A percentile compares a stretch with the other conserved stretches of the same genome.
These are phyloP conservation scores for Aspergillus affinis DNA, from an alignment of 495 filamentous ascomycete species.

Conservation along the genomic window DNA sequence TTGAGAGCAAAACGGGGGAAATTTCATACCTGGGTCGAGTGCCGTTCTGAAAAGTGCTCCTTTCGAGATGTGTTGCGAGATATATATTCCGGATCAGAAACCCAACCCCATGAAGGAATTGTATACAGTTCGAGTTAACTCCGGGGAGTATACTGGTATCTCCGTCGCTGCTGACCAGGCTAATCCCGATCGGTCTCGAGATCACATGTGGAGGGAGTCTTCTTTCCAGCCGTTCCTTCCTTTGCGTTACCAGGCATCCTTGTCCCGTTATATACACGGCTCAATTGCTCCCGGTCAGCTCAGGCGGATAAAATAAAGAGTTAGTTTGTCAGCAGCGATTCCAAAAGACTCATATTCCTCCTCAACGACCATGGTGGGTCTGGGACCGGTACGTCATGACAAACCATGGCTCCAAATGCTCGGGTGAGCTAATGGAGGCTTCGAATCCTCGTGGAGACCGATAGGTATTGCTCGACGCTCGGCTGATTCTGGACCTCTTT, in stretches of 20 bases:
- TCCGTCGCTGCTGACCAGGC: neutral
- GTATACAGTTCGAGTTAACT: too few relatives aligned
- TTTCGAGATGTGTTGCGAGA: too few relatives aligned
- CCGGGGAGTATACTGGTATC: too few relatives aligned
- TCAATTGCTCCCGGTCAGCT: neutral
- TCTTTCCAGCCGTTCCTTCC: neutral
- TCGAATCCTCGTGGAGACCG: neutral
- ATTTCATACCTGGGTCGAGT: too few relatives aligned
- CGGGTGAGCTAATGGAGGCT: neutral
- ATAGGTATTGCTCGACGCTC: neutral
- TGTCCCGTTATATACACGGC: neutral
- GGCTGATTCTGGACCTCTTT: neutral
- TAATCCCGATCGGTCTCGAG: neutral
- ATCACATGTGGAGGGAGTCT: neutral
- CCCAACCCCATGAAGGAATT: too few relatives aligned
- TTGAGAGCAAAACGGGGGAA: too few relatives aligned
- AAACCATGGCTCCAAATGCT: neutral
- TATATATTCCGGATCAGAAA: too few relatives aligned
- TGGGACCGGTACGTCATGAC: neutral
- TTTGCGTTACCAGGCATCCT: neutral
- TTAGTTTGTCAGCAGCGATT: neutral
- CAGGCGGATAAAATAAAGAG: neutral
- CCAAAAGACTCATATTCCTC: neutral
- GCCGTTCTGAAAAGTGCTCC: too few relatives aligned
- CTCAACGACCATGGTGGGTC: neutral